Evolutionary conservation across 2,329 filamentous ascomycete species (phyloP), one percentile per base, ranked within the genome.

Genomic region (Fusarium continuum): DNA sequence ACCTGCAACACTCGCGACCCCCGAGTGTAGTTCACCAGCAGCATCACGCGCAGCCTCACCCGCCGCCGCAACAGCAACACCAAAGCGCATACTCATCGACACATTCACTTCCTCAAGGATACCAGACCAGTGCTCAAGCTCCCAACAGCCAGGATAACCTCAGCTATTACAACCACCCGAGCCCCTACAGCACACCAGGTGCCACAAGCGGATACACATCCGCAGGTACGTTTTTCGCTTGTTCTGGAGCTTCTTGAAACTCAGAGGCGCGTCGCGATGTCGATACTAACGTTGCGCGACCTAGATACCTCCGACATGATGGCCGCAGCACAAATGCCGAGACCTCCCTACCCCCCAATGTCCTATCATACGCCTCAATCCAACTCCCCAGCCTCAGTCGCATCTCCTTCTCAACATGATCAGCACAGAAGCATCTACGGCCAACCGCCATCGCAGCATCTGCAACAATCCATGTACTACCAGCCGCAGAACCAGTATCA

Each of bases 311-410:
- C 82, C 78, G 85, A 88, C 67, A 88, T 88, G 82, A 89, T 86
- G 84, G 89, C 88, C 79, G 83, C 85, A 71, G 80, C 80, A 62
- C 79, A 82, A 74, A 84, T 88, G 91, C 90, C 92, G 77, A 87
- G 89, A 76, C 87, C 89, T 70, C 85, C 88, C 40, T 97, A 96
- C 75, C 93, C 93, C 69, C 92, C 92, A 59, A 96, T 97, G 74
- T 84, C 83, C 26, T 97, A 97, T 76, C 92, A 97, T 77, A 96
- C 93, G 16, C 93, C 93, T 51, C 93, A 97, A 80, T 96, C 93
- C 53, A 96, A 94, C 78, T 97, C 94, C 51, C 94, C 94, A 43
- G 92, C 92, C 32, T 96, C 93, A 45, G 93, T 97, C 70, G 91
- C 93, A 64, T 97, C 94, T 28, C 90, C 92, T 19, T 92, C 93